These are phyloP conservation scores for Cryptococcus neoformans DNA, from an alignment of 1,284 basidiomycete species.

Conservation along the genomic window DNA sequence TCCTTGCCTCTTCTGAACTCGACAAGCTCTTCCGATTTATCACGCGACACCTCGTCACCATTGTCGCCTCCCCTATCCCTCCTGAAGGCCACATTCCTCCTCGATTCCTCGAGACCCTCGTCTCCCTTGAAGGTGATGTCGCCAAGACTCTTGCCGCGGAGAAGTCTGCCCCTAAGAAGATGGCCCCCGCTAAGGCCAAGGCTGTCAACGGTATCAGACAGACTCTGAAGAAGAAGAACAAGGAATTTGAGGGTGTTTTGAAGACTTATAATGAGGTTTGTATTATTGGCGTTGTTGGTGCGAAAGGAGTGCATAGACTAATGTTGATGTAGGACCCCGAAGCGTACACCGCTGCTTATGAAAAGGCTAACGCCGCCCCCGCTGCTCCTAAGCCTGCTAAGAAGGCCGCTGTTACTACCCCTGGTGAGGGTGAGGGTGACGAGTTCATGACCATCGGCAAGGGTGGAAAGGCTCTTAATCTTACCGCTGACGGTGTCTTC, in stretches of 20 bases:
- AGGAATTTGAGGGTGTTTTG: slow-evolving; percentile 83
- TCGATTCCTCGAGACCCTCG: slow-evolving; percentile 76
- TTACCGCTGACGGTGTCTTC: slow-evolving; percentile 86
- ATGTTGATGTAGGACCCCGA: slow-evolving; percentile 68
- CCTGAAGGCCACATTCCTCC: slow-evolving; percentile 83
- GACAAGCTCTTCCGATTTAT: slow-evolving; percentile 92
- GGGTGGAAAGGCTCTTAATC: slow-evolving; percentile 78
- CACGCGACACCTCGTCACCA: slow-evolving; percentile 70
- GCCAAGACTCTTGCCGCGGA: slow-evolving; percentile 73
- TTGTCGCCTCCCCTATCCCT: slow-evolving; percentile 51
- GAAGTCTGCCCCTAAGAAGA: slow-evolving; percentile 82
- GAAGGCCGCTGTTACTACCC: slow-evolving; percentile 34
- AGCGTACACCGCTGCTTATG: slow-evolving; percentile 75
- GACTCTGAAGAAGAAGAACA: slow-evolving; percentile 86
- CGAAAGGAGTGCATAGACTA: neutral
- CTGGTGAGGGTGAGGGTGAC: slow-evolving; percentile 54
- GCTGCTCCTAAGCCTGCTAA: slow-evolving; percentile 53
- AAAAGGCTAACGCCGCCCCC: slow-evolving; percentile 55
- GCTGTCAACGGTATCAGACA: slow-evolving; percentile 96
- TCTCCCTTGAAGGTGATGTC: slow-evolving; percentile 73
- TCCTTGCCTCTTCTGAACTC: slow-evolving; percentile 87
- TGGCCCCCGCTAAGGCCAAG: slow-evolving; percentile 92
- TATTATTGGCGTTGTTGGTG: neutral
- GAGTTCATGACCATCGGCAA: slow-evolving; percentile 91
- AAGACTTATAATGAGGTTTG: slow-evolving; percentile 72